Evolutionary conservation across 2,329 filamentous ascomycete genomes (phyloP).

Genomic region (Sporothrix pallida): DNA sequence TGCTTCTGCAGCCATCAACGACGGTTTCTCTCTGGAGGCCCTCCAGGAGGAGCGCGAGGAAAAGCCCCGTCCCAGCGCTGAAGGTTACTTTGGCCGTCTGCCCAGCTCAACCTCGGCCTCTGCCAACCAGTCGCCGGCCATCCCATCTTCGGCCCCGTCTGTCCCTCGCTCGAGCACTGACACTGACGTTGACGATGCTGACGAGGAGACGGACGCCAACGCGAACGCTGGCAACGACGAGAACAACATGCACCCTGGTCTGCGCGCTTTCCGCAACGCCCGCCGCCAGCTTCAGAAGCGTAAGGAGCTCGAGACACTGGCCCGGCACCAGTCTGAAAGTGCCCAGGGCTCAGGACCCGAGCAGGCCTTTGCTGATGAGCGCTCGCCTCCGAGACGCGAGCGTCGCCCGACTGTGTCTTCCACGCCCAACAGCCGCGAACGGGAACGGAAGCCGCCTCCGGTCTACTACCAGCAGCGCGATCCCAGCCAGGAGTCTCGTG

Average conservation of each 20-base stretch:
- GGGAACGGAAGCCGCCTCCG: slow-evolving; percentile 54
- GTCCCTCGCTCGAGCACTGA: slow-evolving; percentile 31
- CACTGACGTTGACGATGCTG: slow-evolving; percentile 29
- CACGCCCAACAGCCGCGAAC: slow-evolving; percentile 43
- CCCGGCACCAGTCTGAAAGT: slow-evolving; percentile 47
- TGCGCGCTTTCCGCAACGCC: slow-evolving; percentile 64
- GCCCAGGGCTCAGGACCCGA: neutral
- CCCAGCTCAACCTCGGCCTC: neutral
- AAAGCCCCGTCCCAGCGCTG: neutral
- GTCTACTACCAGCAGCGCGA: slow-evolving; percentile 53
- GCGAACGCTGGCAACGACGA: slow-evolving; percentile 47
- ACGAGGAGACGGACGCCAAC: slow-evolving; percentile 35
- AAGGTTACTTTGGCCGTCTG: neutral
- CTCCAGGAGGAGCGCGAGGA: slow-evolving; percentile 39
- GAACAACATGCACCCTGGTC: slow-evolving; percentile 53
- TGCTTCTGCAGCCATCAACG: neutral
- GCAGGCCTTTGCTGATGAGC: neutral
- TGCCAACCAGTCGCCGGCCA: slow-evolving; percentile 3
- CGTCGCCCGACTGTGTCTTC: slow-evolving; percentile 40
- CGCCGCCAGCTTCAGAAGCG: slow-evolving; percentile 62
- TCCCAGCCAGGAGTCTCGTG: slow-evolving; percentile 52
- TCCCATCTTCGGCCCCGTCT: neutral
- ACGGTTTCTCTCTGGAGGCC: slow-evolving; percentile 20
- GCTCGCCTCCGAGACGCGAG: slow-evolving; percentile 24
- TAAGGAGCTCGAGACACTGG: slow-evolving; percentile 58